phyloP scores from a whole-genome alignment of 2,329 filamentous ascomycete genomes.

The Penicillium sp. region DNA sequence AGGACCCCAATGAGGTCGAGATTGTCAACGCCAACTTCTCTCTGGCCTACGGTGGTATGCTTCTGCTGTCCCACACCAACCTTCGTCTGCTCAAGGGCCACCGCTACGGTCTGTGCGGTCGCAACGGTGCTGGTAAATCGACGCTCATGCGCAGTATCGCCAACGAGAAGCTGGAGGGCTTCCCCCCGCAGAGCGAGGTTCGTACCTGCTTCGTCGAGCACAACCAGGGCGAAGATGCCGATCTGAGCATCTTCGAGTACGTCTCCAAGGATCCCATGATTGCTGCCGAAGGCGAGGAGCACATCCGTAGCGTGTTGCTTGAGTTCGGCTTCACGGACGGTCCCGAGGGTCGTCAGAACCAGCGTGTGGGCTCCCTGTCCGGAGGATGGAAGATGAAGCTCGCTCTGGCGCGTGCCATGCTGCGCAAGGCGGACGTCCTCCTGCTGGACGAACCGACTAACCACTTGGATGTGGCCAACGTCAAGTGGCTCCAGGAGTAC shows the following conservation, averaged over 20 bases:
- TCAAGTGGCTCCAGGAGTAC: constrained; percentile 92
- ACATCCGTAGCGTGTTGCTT: constrained; percentile 71
- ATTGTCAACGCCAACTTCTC: constrained; percentile 98
- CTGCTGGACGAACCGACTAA: constrained; percentile 98
- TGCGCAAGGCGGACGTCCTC: constrained; percentile 91
- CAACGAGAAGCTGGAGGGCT: constrained; percentile 90
- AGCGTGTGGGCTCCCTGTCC: constrained; percentile 87
- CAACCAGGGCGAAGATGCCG: constrained; percentile 95
- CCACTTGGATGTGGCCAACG: constrained; percentile 91
- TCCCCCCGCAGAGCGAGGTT: constrained; percentile 82
- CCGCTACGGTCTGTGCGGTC: constrained; percentile 90
- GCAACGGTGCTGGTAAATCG: constrained; percentile 97
- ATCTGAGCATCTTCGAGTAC: constrained; percentile 93
- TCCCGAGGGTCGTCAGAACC: constrained; percentile 75
- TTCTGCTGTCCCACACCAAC: constrained; percentile 91
- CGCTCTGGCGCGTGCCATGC: constrained; percentile 87
- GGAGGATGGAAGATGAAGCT: constrained; percentile 99
- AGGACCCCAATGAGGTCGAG: constrained; percentile 84
- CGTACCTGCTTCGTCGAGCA: constrained; percentile 98
- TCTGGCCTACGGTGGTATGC: constrained; percentile 93
- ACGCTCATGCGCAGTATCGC: constrained; percentile 96
- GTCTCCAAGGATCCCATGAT: constrained; percentile 82
- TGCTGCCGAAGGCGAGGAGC: constrained; percentile 64
- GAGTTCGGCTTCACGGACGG: constrained; percentile 92
- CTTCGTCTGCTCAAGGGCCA: constrained; percentile 89